These are phyloP conservation scores for Acacia acuminata DNA, from an alignment of 306 rosid genomes.

Conservation along the genomic window DNA sequence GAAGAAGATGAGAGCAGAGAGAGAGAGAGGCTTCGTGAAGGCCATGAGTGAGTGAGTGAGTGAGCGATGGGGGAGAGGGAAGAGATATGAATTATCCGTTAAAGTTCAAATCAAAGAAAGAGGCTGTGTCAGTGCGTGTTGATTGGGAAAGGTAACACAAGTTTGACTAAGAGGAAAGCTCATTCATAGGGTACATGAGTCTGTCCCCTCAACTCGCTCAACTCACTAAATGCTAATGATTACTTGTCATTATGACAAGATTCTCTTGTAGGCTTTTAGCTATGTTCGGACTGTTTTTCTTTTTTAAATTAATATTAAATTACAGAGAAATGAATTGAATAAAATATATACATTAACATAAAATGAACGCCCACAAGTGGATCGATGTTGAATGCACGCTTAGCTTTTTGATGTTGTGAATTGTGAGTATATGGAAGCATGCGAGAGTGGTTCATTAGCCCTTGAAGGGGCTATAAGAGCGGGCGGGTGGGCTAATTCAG, in stretches of 20 bases:
- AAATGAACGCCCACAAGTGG: too few relatives aligned
- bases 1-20: conserved; percentile 44
- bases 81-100: neutral
- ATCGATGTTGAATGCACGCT: neutral
- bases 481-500: too few relatives aligned
- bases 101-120: conserved; percentile 33
- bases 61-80: neutral
- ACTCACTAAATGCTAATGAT: conserved; percentile 34
- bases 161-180: conserved; percentile 51
- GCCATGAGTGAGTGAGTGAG: conserved; percentile 47
- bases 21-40: conserved; percentile 36
- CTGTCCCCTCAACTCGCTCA: neutral
- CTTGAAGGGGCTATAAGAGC: neutral
- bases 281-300: neutral
- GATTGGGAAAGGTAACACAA: conserved; percentile 64
- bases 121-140: conserved; percentile 28
- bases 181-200: neutral
- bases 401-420: neutral
- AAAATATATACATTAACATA: too few relatives aligned
- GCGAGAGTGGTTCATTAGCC: neutral
- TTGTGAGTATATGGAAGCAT: neutral
- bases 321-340: too few relatives aligned
- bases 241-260: neutral
- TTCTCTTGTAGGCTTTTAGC: neutral
- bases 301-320: too few relatives aligned